Conservation (phyloP, 1,284 basidiomycete species). For the Cryptococcus jaspeensis region DNA sequence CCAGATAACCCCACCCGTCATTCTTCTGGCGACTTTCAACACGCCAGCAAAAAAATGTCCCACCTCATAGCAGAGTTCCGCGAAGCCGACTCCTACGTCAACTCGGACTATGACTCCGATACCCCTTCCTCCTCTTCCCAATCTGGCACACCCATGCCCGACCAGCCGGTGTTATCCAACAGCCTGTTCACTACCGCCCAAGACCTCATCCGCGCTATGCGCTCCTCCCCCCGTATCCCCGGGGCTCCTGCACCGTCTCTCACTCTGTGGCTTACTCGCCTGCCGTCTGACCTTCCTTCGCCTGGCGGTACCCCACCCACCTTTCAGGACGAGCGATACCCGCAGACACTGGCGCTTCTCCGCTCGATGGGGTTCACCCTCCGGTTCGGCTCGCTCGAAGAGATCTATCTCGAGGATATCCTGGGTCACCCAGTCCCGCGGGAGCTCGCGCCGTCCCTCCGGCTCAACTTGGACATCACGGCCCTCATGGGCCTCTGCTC, state of each 20-base stretch:
- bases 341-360: constrained; percentile 60
- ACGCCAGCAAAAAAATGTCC: constrained; percentile 65
- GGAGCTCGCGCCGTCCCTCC: constrained; percentile 55
- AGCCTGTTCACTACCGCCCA: constrained; percentile 50
- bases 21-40: constrained; percentile 49
- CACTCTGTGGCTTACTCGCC: constrained; percentile 66
- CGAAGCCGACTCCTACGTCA: constrained; percentile 75
- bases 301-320: constrained; percentile 1
- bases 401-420: not conserved
- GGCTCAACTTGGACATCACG: constrained; percentile 76
- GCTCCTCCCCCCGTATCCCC: constrained; percentile 16
- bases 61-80: constrained; percentile 73
- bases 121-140: constrained; percentile 55
- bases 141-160: not conserved
- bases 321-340: constrained; percentile 60
- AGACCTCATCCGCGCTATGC: constrained; percentile 53
- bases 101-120: constrained; percentile 33
- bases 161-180: constrained; percentile 50
- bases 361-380: constrained; percentile 64
- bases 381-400: constrained; percentile 49
- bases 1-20: not conserved
- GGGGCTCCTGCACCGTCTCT: constrained; percentile 48
- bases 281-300: constrained; percentile 58
- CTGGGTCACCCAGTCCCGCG: not conserved
- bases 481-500: constrained; percentile 77